Evolutionary conservation across 2,329 filamentous ascomycete genomes (phyloP).

Genomic region (Pestalotiopsis sp.): DNA sequence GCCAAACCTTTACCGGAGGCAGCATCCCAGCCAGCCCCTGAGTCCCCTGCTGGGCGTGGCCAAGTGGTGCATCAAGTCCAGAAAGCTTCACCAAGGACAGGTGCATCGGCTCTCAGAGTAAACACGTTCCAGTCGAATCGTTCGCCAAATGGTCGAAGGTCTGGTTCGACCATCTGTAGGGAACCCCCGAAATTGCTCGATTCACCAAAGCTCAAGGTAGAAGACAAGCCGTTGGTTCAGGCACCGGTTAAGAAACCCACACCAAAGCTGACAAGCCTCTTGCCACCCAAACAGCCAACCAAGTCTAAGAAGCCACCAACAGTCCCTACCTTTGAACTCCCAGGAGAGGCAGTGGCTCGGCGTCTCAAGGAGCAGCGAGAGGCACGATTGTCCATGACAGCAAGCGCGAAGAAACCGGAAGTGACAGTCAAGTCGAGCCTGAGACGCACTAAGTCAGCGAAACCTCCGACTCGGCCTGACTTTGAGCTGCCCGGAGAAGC

Average conservation of each 20-base stretch:
- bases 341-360: constrained; percentile 63
- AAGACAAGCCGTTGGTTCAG: constrained; percentile 26
- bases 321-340: constrained; percentile 61
- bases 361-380: constrained; percentile 58
- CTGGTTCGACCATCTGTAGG: constrained; percentile 42
- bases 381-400: constrained; percentile 44
- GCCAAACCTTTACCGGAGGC: constrained; percentile 15
- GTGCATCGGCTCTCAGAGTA: constrained; percentile 43
- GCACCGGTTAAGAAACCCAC: constrained; percentile 29
- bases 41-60: background rate
- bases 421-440: constrained; percentile 26
- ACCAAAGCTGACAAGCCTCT: constrained; percentile 41
- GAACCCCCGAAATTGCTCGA: constrained; percentile 34
- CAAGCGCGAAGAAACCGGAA: constrained; percentile 27
- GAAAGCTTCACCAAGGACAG: constrained; percentile 23
- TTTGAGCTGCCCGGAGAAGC: constrained; percentile 69
- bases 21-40: background rate
- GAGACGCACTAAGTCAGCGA: constrained; percentile 52
- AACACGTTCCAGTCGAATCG: constrained; percentile 40
- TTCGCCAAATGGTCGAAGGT: constrained; percentile 42
- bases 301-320: constrained; percentile 60
- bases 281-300: constrained; percentile 46
- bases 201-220: constrained; percentile 24
- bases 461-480: constrained; percentile 53
- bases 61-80: background rate